A percentile compares a stretch with the other conserved stretches of the same genome.
phyloP scores from a whole-genome alignment of 225 moss, liverwort and hornwort species.

The Bryoerythrophyllum caledonicum region DNA sequence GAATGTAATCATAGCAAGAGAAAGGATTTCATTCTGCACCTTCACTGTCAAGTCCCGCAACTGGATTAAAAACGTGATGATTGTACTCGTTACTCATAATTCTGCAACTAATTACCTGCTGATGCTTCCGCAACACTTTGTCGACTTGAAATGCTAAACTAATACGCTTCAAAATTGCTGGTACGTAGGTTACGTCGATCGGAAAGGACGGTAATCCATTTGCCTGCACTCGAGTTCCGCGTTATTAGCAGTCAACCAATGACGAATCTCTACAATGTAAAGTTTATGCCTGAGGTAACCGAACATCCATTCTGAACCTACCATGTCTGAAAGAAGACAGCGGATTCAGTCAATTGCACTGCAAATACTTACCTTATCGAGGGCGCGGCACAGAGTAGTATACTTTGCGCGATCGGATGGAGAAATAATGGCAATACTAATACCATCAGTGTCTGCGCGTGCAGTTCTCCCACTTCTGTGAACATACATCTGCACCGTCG shows the following conservation, averaged over 20 bases:
- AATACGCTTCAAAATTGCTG: conserved; percentile 81
- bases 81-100: background rate
- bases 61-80: background rate
- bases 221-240: conserved; percentile 48
- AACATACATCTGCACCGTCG: conserved; percentile 75
- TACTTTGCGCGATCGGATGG: conserved; percentile 90
- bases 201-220: conserved; percentile 82
- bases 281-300: background rate
- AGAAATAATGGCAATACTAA: conserved; percentile 85
- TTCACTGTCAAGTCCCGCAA: background rate
- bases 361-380: conserved; percentile 59
- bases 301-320: background rate
- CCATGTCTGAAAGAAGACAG: background rate
- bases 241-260: conserved; percentile 9
- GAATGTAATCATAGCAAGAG: background rate
- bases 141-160: conserved; percentile 83
- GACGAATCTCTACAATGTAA: background rate
- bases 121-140: conserved; percentile 75
- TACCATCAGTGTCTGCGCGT: conserved; percentile 88
- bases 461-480: conserved; percentile 99
- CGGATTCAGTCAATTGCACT: background rate
- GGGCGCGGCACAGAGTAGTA: conserved; percentile 70
- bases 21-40: background rate
- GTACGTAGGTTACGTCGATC: conserved; percentile 73
- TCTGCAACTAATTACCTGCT: conserved; percentile 57